These are phyloP conservation scores for Glarea lozoyensis DNA, from an alignment of 495 filamentous ascomycete genomes.

Conservation along the genomic window DNA sequence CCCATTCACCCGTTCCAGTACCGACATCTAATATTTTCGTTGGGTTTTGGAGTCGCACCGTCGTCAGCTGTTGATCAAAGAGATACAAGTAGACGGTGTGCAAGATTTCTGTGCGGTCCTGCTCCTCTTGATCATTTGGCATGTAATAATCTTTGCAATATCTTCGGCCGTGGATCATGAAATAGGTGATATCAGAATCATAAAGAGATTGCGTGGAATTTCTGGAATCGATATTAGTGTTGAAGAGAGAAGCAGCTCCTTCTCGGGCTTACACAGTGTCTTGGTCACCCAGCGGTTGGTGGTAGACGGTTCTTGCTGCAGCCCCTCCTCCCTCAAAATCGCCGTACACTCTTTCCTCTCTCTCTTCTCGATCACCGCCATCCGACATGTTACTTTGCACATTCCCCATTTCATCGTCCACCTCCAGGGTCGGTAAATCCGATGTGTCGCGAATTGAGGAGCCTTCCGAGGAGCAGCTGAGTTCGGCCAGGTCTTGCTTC, in stretches of 20 bases:
- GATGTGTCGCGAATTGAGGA: too few relatives aligned
- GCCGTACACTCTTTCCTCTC: neutral
- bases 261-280: slow-evolving; percentile 41
- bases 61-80: slow-evolving; percentile 50
- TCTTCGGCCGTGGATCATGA: slow-evolving; percentile 54
- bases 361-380: neutral
- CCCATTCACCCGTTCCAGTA: slow-evolving; percentile 65
- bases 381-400: neutral
- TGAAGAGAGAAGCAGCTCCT: neutral
- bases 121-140: slow-evolving; percentile 68
- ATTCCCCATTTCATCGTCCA: too few relatives aligned
- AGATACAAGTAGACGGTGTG: slow-evolving; percentile 57
- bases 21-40: slow-evolving; percentile 59
- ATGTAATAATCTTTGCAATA: slow-evolving; percentile 66
- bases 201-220: slow-evolving; percentile 52
- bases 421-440: too few relatives aligned
- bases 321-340: too few relatives aligned
- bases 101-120: slow-evolving; percentile 58
- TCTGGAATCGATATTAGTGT: slow-evolving; percentile 22
- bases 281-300: slow-evolving; percentile 22
- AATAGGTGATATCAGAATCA: slow-evolving; percentile 43
- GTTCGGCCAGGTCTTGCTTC: too few relatives aligned
- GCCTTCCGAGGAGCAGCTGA: too few relatives aligned
- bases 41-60: slow-evolving; percentile 41
- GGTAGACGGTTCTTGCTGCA: slow-evolving; percentile 9